These are phyloP conservation scores for Eimeria tenella DNA, from an alignment of 169 alveolate genomes.

Conservation along the genomic window DNA sequence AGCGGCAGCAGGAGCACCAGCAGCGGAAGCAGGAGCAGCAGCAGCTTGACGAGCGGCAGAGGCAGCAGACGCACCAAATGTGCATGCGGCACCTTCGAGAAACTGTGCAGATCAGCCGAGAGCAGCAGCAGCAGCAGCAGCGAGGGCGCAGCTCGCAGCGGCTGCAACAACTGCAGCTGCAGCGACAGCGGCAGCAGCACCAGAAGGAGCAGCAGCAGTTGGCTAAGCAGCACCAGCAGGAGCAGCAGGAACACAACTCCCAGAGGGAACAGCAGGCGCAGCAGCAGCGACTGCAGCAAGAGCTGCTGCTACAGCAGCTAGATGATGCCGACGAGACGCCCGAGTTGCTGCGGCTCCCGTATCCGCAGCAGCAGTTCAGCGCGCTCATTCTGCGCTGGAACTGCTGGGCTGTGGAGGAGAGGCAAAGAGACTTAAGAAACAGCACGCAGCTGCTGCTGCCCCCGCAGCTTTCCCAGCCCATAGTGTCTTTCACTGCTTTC, in stretches of 20 bases:
- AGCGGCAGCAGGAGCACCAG: conserved; percentile 35
- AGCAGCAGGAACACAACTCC: background rate
- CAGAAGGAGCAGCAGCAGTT: conserved; percentile 29
- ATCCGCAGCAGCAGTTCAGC: conserved; percentile 1
- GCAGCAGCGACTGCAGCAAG: background rate
- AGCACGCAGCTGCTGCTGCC: conserved; percentile 38
- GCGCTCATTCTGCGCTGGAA: conserved; percentile 42
- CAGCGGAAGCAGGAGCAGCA: conserved; percentile 24
- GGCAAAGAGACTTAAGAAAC: background rate
- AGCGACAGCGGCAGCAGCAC: background rate
- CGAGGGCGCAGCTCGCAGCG: background rate
- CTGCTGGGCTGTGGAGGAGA: conserved; percentile 23
- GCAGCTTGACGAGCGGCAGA: background rate
- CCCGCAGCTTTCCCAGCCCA: conserved; percentile 4
- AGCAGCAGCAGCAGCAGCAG: conserved; percentile 31
- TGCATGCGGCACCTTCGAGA: background rate
- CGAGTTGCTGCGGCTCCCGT: conserved; percentile 16
- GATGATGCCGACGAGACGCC: background rate
- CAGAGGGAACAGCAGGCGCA: background rate
- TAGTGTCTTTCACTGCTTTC: conserved; percentile 10
- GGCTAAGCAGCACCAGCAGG: background rate
- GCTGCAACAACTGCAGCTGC: background rate
- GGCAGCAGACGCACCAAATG: conserved; percentile 27
- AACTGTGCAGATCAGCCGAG: background rate
- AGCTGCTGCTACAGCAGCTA: conserved; percentile 9